Base-by-base conservation (phyloP, 2,329 filamentous ascomycete genomes). In the Phaeosphaeriaceae sp. region DNA sequence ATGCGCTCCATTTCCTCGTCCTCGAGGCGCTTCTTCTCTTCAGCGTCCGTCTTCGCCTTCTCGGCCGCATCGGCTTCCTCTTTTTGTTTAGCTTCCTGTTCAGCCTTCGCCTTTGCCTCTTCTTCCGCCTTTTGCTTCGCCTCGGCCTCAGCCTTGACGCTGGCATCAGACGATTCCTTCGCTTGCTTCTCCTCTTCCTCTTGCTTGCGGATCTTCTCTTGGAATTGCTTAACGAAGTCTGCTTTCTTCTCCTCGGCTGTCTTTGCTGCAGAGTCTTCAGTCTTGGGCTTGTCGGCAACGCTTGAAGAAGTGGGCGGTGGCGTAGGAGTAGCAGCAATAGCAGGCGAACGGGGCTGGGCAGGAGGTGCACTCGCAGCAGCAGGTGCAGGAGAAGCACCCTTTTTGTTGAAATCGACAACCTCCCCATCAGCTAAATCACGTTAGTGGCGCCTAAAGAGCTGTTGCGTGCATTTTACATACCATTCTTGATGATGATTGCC, bases 351-450 rank as follows among this genome's bases (percentile, higher is more conserved):
- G 25, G 84, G 82, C 55, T 83, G 85, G 20, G 84, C 80, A 19
- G 84, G 82, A 17, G 79, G 62, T 7, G 72, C 80, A 19, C 68
- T 65, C 13, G 83, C 69, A n/a, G 73, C 70, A 31, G 72, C 53
- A 17, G 72, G 70, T 22, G 72, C 81, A 20, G 76, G 76, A 9
- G 85, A 76, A 11, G 76, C 70, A 13, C 75, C 58, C 58, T 77
- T 78, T 60, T 52, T 46, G 55, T 86, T 74, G 81, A 91, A 81
- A 83, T 85, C 83, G 67, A 97, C 82, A 27, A 88, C 86, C 73
- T 95, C 92, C 61, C 92, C 93, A 55, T 89, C 85, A 27, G 89
- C 85, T 71, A 91, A 90, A 82, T 91, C 95, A 82, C 96, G 25
- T 60, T 19, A 57, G 49, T n/a, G 13, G 13, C 9, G 5, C 27